Conservation (phyloP, 2,329 filamentous ascomycete genomes). For the Hypoxylon sp. region DNA sequence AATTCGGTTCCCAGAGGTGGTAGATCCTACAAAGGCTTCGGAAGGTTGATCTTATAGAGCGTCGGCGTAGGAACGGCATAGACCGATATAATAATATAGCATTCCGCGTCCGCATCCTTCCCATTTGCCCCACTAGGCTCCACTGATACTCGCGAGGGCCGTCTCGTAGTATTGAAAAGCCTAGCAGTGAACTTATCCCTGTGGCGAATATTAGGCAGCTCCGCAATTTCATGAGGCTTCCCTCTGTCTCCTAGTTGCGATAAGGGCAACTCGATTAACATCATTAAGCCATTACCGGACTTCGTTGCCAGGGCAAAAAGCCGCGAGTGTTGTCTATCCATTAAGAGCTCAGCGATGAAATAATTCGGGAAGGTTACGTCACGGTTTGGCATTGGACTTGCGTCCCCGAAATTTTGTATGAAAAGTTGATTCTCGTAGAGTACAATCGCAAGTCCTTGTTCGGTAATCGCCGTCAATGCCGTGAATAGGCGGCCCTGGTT, state of each 20-base stretch:
- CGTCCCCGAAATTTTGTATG: conserved; percentile 1
- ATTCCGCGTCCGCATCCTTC: background rate
- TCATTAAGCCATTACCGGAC: conserved; percentile 12
- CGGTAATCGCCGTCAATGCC: conserved; percentile 7
- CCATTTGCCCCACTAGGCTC: background rate
- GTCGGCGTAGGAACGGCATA: background rate
- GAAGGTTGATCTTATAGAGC: conserved; percentile 29
- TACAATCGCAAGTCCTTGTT: conserved; percentile 13
- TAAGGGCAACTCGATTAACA: conserved; percentile 25
- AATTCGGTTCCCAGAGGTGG: no score
- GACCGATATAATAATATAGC: conserved; percentile 14
- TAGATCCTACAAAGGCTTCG: background rate
- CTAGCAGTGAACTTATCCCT: conserved; percentile 16
- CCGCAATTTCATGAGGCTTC: conserved; percentile 19
- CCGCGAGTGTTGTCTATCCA: conserved; percentile 21
- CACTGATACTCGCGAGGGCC: background rate
- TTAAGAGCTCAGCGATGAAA: conserved; percentile 20
- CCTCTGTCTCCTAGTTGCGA: background rate
- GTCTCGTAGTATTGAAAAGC: background rate
- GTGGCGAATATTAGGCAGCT: conserved; percentile 11
- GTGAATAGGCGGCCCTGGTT: conserved; percentile 28
- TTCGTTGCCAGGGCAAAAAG: conserved; percentile 27
- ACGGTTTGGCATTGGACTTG: background rate
- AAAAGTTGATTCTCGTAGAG: conserved; percentile 18
- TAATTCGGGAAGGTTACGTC: conserved; percentile 17